Conservation (phyloP, 2,329 filamentous ascomycete species). For the Sclerotinia spermophila region DNA sequence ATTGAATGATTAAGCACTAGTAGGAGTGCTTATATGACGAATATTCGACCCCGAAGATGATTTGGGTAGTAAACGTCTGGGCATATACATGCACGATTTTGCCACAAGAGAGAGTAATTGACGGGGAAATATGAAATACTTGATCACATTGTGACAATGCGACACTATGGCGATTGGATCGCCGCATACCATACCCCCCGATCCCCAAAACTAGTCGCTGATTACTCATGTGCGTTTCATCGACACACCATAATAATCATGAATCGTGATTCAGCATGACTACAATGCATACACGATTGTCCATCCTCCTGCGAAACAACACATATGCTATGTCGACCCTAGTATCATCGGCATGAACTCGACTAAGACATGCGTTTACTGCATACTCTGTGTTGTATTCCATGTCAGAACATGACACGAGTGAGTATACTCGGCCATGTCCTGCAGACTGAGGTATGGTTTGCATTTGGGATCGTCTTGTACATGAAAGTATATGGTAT, state of each 20-base stretch:
- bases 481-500: neutral
- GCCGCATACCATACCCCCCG: neutral
- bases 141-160: neutral
- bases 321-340: neutral
- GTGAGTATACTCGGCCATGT: neutral
- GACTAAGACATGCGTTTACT: neutral
- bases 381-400: neutral
- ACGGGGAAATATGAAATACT: neutral
- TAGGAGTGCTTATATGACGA: neutral
- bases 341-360: neutral
- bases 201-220: neutral
- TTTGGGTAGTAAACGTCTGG: neutral
- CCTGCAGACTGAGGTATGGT: neutral
- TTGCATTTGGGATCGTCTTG: neutral
- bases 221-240: neutral
- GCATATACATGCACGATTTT: neutral
- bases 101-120: neutral
- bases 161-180: too few relatives aligned
- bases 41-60: neutral
- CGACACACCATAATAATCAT: neutral
- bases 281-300: neutral
- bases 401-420: neutral
- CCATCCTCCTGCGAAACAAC: neutral
- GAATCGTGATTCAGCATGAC: neutral
- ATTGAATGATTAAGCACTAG: neutral